Conservation (phyloP, 139 green algal species). For the Trebouxia sp. region DNA sequence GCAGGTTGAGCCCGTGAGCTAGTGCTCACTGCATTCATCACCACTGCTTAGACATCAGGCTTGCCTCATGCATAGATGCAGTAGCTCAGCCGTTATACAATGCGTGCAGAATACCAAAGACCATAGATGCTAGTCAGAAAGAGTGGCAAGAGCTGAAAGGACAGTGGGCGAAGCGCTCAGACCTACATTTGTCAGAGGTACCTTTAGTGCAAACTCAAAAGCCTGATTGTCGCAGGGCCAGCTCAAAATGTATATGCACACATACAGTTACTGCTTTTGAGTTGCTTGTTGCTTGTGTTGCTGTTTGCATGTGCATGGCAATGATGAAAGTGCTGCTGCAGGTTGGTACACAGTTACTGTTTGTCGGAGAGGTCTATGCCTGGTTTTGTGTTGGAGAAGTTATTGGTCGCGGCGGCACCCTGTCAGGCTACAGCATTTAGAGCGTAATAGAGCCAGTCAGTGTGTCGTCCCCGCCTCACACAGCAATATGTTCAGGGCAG, state of each 20-base stretch:
- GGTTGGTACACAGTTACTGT: slow-evolving; percentile 62
- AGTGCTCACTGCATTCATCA: background rate
- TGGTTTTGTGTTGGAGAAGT: slow-evolving; percentile 88
- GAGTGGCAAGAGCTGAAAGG: slow-evolving; percentile 46
- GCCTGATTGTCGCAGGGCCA: no score
- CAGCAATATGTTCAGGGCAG: background rate
- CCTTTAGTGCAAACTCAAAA: background rate
- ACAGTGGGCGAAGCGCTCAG: slow-evolving; percentile 41
- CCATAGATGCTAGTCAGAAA: slow-evolving; percentile 33
- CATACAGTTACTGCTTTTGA: no score
- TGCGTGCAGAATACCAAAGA: slow-evolving; percentile 47
- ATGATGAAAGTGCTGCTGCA: no score
- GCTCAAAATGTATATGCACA: no score
- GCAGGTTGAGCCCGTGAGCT: no score
- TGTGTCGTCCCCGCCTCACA: background rate
- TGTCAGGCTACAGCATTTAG: slow-evolving; percentile 34
- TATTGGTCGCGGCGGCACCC: slow-evolving; percentile 60
- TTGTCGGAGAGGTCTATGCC: slow-evolving; percentile 73
- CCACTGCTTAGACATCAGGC: no score
- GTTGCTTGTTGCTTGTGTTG: no score
- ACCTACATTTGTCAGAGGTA: slow-evolving; percentile 52
- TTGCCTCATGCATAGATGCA: background rate
- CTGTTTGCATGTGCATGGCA: background rate
- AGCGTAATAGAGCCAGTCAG: background rate
- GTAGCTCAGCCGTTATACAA: background rate